Evolutionary conservation across 1,139 yeast species (phyloP), one percentile per base, ranked within the genome.

Genomic region (Hemisphaericaspora xylofermentans): DNA sequence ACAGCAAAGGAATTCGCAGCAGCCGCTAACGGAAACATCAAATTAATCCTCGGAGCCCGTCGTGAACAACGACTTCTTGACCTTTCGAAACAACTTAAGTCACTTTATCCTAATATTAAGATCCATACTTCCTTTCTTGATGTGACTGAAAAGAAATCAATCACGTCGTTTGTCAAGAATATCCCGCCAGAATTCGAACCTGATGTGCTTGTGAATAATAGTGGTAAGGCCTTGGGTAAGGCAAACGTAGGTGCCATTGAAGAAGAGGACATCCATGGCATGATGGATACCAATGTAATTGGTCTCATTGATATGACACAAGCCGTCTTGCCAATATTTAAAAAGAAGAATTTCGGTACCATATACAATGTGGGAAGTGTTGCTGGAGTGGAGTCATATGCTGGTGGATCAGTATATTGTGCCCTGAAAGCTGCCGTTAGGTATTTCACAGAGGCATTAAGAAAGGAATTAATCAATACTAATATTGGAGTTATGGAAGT

Each of bases 201-300:
- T 46, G 88, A 82, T 58, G 76, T 88, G 28, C 70, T 88, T 43
- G 67, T 88, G 46, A 88, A 88, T 68, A 88, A 87, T 58, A 94
- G 95, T 6, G 95, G 95, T 31, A 76, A 83, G 63, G 95, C 93
- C 1, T 66, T 79, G 38, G 95, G 95, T 19, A 65, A 66, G 36
- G 89, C 78, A 25, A 58, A 63, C 32, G 86, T 86, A 22, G 94
- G 93, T 12, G 67, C 66, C 2, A 74, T 85, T 42, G 56, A 61
- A 2, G 66, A 67, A 21, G 61, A 63, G 2, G 93, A 85, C 50
- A 69, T 86, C 38, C 71, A 73, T 38, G 78, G 76, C 29, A 83
- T 84, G 84, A 73, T 82, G 56, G 72, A 77, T 50, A 86, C 94
- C 42, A 86, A 86, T 56, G 91, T 86, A 2, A 51, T 83, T 39